These are phyloP conservation scores for Eucalyptus rudis DNA, from an alignment of 345 rosid genomes.

Conservation along the genomic window DNA sequence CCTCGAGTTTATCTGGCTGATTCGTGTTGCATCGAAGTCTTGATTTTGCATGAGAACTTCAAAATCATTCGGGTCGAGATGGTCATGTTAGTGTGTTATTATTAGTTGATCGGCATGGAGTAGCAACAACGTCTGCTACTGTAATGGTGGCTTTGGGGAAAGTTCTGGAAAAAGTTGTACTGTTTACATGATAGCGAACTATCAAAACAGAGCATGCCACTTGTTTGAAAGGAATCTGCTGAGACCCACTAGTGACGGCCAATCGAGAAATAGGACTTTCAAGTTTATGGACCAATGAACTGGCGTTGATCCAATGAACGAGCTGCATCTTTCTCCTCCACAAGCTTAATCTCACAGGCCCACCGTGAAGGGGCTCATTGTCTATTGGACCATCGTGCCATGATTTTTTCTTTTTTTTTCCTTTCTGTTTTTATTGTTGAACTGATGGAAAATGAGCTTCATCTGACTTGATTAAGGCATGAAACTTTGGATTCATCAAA, in stretches of 20 bases:
- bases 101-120: background rate
- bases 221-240: conserved; percentile 4
- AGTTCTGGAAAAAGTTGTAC: background rate
- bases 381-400: background rate
- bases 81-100: background rate
- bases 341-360: conserved; percentile 2
- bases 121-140: background rate
- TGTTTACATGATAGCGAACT: background rate
- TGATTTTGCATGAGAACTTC: background rate
- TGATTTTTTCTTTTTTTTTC: background rate
- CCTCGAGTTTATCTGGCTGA: background rate
- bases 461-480: background rate
- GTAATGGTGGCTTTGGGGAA: background rate
- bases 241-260: conserved; percentile 1
- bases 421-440: background rate
- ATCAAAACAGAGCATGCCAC: background rate
- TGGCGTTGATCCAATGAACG: no score
- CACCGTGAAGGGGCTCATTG: background rate
- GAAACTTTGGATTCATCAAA: background rate
- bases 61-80: background rate
- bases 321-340: background rate
- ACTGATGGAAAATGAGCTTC: background rate
- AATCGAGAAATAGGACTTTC: background rate
- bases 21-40: background rate
- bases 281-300: conserved; percentile 4